These are phyloP conservation scores for Immersiella caudata DNA, from an alignment of 495 filamentous ascomycete genomes.

Conservation along the genomic window DNA sequence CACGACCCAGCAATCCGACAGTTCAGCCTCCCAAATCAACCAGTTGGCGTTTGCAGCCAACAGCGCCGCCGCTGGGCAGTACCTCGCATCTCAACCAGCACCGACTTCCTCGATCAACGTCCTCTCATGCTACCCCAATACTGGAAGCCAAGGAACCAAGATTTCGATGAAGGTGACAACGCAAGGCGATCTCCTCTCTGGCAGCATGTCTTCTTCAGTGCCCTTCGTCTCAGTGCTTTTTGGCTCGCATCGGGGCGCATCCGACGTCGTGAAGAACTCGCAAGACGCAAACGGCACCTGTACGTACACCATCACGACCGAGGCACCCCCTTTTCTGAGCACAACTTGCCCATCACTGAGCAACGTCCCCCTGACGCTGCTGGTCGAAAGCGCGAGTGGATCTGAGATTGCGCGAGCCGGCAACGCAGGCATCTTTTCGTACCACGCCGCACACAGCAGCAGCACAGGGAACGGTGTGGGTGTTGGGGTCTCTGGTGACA, in stretches of 20 bases:
- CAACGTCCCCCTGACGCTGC: constrained; percentile 69
- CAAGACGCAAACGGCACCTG: constrained; percentile 59
- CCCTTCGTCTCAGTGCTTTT: constrained; percentile 71
- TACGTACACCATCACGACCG: constrained; percentile 71
- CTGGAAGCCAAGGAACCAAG: constrained; percentile 68
- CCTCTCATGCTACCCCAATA: constrained; percentile 65
- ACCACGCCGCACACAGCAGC: constrained; percentile 48
- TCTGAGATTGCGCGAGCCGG: constrained; percentile 59
- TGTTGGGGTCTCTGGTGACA: constrained; percentile 37
- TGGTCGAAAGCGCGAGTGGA: constrained; percentile 68
- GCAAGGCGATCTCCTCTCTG: constrained; percentile 60
- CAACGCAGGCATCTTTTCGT: constrained; percentile 78
- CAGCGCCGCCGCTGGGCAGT: constrained; percentile 53
- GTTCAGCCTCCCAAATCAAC: constrained; percentile 53
- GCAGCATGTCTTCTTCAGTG: constrained; percentile 56
- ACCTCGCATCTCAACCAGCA: constrained; percentile 45
- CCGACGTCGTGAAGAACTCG: constrained; percentile 62
- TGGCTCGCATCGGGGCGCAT: constrained; percentile 67
- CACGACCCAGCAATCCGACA: constrained; percentile 45
- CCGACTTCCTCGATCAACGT: constrained; percentile 55
- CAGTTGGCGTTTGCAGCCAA: constrained; percentile 58
- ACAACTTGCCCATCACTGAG: constrained; percentile 68
- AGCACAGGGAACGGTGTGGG: constrained; percentile 35
- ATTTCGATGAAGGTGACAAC: constrained; percentile 73
- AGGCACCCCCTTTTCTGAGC: constrained; percentile 69